Conservation (phyloP, 257 asterid genomes). For the Gentiana macrophylla region DNA sequence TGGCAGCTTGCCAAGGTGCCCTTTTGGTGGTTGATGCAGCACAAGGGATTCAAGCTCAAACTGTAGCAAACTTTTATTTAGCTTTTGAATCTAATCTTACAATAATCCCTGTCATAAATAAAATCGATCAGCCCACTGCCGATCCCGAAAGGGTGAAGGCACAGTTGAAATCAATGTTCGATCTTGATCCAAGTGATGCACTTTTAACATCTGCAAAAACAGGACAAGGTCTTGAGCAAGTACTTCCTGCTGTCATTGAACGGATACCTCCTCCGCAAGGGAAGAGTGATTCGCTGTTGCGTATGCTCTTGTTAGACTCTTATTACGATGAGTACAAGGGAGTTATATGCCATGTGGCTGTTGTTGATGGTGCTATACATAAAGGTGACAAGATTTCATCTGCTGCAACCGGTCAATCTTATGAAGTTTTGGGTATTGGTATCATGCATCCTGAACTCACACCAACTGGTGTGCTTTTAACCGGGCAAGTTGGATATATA, state of each 20-base stretch:
- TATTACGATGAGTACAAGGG: conserved; percentile 97
- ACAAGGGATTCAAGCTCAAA: conserved; percentile 98
- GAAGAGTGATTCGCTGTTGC: conserved; percentile 37
- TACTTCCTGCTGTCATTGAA: conserved; percentile 97
- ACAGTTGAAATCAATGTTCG: conserved; percentile 88
- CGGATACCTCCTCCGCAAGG: conserved; percentile 94
- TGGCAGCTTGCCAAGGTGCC: conserved; percentile 99
- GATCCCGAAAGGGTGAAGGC: conserved; percentile 93
- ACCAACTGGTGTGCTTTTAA: conserved; percentile 72
- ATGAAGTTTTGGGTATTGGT: conserved; percentile 82
- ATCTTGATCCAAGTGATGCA: conserved; percentile 75
- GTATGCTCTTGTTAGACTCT: conserved; percentile 90
- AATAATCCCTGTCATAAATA: conserved; percentile 80
- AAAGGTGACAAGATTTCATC: conserved; percentile 89
- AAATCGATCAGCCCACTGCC: conserved; percentile 97
- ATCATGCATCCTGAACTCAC: conserved; percentile 93
- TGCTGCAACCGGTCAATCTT: conserved; percentile 84
- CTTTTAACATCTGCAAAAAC: conserved; percentile 91
- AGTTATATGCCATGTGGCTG: conserved; percentile 95
- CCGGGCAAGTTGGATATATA: conserved; percentile 94
- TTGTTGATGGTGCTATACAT: conserved; percentile 81
- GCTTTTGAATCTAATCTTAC: conserved; percentile 87
- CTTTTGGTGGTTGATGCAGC: conserved; percentile 97
- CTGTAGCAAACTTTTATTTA: conserved; percentile 91
- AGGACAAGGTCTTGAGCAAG: conserved; percentile 80